Evolutionary conservation across 2,329 filamentous ascomycete genomes (phyloP), one percentile per base, ranked within the genome.

Genomic region (Fusarium sp.): DNA sequence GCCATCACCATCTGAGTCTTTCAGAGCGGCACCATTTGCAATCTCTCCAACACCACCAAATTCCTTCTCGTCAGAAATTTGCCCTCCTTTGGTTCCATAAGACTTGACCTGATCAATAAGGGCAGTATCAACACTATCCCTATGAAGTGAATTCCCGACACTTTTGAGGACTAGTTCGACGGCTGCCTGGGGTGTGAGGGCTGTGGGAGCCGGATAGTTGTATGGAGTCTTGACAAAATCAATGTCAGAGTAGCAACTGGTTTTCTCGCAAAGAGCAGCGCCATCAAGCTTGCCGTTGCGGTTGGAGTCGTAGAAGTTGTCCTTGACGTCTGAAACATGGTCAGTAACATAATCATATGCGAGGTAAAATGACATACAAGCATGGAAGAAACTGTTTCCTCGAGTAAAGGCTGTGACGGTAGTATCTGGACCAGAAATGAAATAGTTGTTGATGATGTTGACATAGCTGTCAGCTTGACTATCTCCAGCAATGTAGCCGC

Each of bases 361-460:
- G 3, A 36, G 12, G 15, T 0, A 8, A 18, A 6, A 20, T 8
- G 9, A 75, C 80, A 72, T 69, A 82, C 81, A 89, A 22, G 84
- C 87, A 45, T 86, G 85, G 79, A 89, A 89, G 56, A 86, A 85
- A 6, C 78, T 81, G 62, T 88, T 89, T n/a, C 88, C 87, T n/a
- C 87, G 83, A 3, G 86, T 88, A 70, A 89, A 89, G 0, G 86
- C 85, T 3, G 85, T 82, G 6, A 84, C 83, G 32, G 79, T 83
- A 7, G 87, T 89, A 51, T 81, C 84, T 0, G 87, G 87, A 0
- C 88, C 88, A 5, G 84, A 85, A 67, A 89, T 87, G 78, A 89
- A 89, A 78, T 89, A 89, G 78, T 89, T 89, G 67, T 86, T 86
- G 59, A 89, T 81, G 62, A 89, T 86, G 68, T 89, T 88, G 10